Evolutionary conservation across 768 basidiomycete species (phyloP).

Genomic region (Tylopilus plumbeoviolaceoides): DNA sequence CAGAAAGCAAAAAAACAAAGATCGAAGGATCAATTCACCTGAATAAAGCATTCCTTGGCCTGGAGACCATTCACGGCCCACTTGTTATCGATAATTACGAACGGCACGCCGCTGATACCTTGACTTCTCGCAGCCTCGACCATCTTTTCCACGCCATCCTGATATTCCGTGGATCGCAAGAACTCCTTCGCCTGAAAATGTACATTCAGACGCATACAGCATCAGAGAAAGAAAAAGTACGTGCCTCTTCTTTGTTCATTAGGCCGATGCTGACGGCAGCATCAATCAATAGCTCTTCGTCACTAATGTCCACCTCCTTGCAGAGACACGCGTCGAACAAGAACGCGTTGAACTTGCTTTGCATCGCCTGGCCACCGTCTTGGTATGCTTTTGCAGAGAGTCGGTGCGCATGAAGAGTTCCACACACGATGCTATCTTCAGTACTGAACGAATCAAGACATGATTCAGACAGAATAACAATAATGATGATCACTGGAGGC

Average conservation of each 20-base stretch:
- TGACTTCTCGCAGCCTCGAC: conserved; percentile 35
- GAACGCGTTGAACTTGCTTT: conserved; percentile 32
- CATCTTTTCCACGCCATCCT: conserved; percentile 36
- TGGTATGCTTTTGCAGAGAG: conserved; percentile 39
- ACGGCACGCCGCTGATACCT: conserved; percentile 49
- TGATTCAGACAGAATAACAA: not conserved
- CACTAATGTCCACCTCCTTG: conserved; percentile 32
- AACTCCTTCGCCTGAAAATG: conserved; percentile 33
- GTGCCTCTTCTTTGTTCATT: conserved; percentile 34
- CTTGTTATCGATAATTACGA: conserved; percentile 43
- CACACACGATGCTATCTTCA: conserved; percentile 35
- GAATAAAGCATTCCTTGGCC: conserved; percentile 35
- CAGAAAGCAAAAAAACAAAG: not conserved
- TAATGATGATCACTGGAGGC: not conserved
- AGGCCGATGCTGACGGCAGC: conserved; percentile 35
- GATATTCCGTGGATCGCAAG: conserved; percentile 35
- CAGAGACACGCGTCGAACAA: conserved; percentile 40
- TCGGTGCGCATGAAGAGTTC: conserved; percentile 40
- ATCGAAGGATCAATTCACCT: conserved; percentile 17
- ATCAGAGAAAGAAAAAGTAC: not conserved
- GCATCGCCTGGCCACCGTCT: conserved; percentile 35
- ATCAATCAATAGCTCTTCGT: conserved; percentile 31
- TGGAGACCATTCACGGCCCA: conserved; percentile 46
- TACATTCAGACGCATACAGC: not conserved
- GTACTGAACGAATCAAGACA: conserved; percentile 19